phyloP scores from a whole-genome alignment of 2,329 filamentous ascomycete genomes.

The Sporothrix schenckii region DNA sequence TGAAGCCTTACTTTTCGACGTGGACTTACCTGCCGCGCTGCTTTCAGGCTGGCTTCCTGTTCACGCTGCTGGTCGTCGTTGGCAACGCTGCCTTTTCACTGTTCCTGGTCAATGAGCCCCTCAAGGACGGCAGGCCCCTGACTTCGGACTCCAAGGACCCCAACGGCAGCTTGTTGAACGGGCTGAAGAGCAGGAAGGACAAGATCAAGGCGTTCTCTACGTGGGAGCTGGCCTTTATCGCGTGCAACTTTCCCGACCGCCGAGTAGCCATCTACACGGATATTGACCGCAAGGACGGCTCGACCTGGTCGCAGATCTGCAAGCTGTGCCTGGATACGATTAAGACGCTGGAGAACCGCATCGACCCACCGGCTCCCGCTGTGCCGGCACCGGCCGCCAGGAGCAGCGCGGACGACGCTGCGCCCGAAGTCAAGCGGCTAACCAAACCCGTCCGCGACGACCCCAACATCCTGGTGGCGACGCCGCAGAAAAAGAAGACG shows the following conservation, averaged over 20 bases:
- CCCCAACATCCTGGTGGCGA: constrained; percentile 49
- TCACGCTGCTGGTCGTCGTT: constrained; percentile 74
- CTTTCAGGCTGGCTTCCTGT: constrained; percentile 63
- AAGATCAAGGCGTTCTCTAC: constrained; percentile 80
- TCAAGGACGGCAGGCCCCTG: constrained; percentile 83
- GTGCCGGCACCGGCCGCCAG: constrained; percentile 38
- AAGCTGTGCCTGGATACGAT: constrained; percentile 70
- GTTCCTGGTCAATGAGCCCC: constrained; percentile 77
- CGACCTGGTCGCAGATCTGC: constrained; percentile 80
- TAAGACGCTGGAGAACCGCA: constrained; percentile 66
- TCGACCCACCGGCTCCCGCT: constrained; percentile 53
- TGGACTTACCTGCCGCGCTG: constrained; percentile 60
- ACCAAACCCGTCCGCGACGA: constrained; percentile 51
- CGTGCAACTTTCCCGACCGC: constrained; percentile 71
- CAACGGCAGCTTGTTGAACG: constrained; percentile 84
- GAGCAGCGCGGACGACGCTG: constrained; percentile 24
- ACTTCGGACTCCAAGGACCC: constrained; percentile 86
- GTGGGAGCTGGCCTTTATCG: constrained; percentile 86
- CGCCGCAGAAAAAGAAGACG: constrained; percentile 42
- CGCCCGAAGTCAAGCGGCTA: constrained; percentile 43
- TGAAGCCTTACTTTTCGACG: constrained; percentile 56
- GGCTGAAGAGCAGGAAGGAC: constrained; percentile 80
- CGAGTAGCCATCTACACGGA: constrained; percentile 83
- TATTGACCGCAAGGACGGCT: constrained; percentile 77
- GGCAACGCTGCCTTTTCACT: constrained; percentile 76